phyloP scores from a whole-genome alignment of 1,284 basidiomycete genomes.

The Schizopora paradoxa region DNA sequence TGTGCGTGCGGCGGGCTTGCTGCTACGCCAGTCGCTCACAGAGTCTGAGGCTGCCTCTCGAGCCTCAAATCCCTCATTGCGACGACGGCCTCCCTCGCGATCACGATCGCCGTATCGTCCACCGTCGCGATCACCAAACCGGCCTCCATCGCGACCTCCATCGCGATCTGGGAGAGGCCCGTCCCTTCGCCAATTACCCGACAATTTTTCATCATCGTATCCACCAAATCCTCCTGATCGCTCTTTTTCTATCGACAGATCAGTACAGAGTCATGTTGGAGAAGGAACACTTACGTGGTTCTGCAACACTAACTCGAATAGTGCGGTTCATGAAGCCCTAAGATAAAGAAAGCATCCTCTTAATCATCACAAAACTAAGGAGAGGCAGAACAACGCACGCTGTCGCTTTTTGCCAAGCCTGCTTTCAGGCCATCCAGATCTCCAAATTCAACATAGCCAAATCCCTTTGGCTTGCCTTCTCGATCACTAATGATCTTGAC shows the following conservation, averaged over 20 bases:
- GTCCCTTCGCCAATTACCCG: conserved; percentile 80
- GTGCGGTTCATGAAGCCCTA: conserved; percentile 74
- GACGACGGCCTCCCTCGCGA: conserved; percentile 57
- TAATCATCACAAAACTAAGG: conserved; percentile 1
- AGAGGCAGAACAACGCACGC: conserved; percentile 38
- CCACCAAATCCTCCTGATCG: conserved; percentile 41
- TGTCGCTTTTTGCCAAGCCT: conserved; percentile 60
- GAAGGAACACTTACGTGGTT: conserved; percentile 68
- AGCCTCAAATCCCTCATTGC: conserved; percentile 53
- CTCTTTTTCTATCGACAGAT: conserved; percentile 58
- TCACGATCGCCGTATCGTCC: too few relatives aligned
- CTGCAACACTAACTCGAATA: conserved; percentile 91
- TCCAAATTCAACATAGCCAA: conserved; percentile 95
- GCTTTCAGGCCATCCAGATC: conserved; percentile 81
- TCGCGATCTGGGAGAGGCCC: conserved; percentile 74
- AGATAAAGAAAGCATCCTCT: conserved; percentile 15
- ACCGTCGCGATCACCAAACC: conserved; percentile 14
- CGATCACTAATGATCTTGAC: conserved; percentile 91
- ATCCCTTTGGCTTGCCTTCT: conserved; percentile 93
- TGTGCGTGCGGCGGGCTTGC: conserved; percentile 39
- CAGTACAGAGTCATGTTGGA: conserved; percentile 6
- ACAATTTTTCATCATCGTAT: conserved; percentile 71
- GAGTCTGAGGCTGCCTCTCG: conserved; percentile 49
- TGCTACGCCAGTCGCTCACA: conserved; percentile 67
- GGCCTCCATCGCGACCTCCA: conserved; percentile 19